Evolutionary conservation across 2,329 filamentous ascomycete genomes (phyloP), one percentile per base, ranked within the genome.

Genomic region (Penicillium sp.): DNA sequence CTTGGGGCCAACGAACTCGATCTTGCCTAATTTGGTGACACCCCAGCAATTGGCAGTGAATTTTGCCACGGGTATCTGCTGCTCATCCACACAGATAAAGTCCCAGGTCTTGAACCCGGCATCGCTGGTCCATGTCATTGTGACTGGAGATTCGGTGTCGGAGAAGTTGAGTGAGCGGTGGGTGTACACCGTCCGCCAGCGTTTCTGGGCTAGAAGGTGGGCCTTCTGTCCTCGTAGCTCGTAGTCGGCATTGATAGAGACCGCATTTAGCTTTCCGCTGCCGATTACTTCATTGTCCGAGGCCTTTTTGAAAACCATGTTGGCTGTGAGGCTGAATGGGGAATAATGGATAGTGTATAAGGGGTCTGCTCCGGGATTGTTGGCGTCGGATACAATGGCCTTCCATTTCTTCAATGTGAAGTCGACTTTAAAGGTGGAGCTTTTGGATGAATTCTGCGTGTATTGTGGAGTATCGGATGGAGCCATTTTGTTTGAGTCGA

Each of bases 21-120:
- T 65, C 13, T 61, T 57, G 5, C 63, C 69, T 9, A 69, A 20
- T 32, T 68, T 68, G 44, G 62, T 66, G 32, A 69, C 0, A 2
- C 48, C 61, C 67, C 66, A 69, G 8, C 61, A 24, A 24, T 66
- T 66, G 9, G 61, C 59, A 14, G 61, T 57, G 51, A 67, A 68
- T 47, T 62, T 65, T 11, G 69, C 69, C 18, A 72, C 60, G 16
- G 70, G 66, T 40, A 63, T 55, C 49, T 68, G 58, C 2, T 66
- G 48, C 40, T 70, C 67, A 45, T 70, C 66, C 4, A 66, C 51
- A 39, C 67, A 71, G 42, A 72, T 46, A 57, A 71, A 72, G 52
- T 72, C 66, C 68, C 69, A 72, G 6, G 45, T 65, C 52, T 65
- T 70, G 39, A 69, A 64, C 11, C 61, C 58, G 9, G 51, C 58